phyloP scores from a whole-genome alignment of 1,284 basidiomycete genomes.

The Prillingera fragicola region DNA sequence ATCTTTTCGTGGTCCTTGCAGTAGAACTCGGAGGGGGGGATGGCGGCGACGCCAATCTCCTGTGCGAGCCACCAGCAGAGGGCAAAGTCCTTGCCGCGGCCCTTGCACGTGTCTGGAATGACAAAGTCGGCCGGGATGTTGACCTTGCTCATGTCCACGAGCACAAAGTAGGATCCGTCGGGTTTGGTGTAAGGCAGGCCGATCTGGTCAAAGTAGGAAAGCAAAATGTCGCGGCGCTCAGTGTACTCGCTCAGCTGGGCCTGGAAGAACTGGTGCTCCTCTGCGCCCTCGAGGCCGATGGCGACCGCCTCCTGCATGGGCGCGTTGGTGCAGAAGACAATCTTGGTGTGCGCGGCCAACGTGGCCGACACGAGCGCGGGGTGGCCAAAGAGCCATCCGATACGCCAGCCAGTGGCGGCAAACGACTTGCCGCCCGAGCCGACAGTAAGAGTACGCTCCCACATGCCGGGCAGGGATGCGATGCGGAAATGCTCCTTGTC shows the following conservation, averaged over 20 bases:
- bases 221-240: slow-evolving; percentile 69
- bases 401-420: slow-evolving; percentile 94
- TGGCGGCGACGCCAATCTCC: slow-evolving; percentile 81
- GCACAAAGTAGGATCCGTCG: slow-evolving; percentile 82
- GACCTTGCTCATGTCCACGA: slow-evolving; percentile 78
- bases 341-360: slow-evolving; percentile 83
- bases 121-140: slow-evolving; percentile 77
- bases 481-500: slow-evolving; percentile 83
- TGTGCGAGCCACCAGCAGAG: slow-evolving; percentile 86
- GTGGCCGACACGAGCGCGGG: slow-evolving; percentile 75
- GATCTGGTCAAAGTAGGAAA: slow-evolving; percentile 71
- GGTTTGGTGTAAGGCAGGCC: slow-evolving; percentile 83
- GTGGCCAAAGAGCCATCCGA: slow-evolving; percentile 90
- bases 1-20: slow-evolving; percentile 74
- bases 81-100: slow-evolving; percentile 82
- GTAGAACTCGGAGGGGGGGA: slow-evolving; percentile 94
- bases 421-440: slow-evolving; percentile 86
- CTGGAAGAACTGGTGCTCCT: slow-evolving; percentile 69
- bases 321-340: slow-evolving; percentile 91
- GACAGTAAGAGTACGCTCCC: slow-evolving; percentile 84
- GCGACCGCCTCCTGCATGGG: slow-evolving; percentile 89
- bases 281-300: slow-evolving; percentile 71
- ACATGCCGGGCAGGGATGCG: slow-evolving; percentile 92
- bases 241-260: slow-evolving; percentile 72
- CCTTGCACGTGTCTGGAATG: slow-evolving; percentile 68